Base-by-base conservation (phyloP, 352 stramenopile genomes). In the Peronospora destructor region DNA sequence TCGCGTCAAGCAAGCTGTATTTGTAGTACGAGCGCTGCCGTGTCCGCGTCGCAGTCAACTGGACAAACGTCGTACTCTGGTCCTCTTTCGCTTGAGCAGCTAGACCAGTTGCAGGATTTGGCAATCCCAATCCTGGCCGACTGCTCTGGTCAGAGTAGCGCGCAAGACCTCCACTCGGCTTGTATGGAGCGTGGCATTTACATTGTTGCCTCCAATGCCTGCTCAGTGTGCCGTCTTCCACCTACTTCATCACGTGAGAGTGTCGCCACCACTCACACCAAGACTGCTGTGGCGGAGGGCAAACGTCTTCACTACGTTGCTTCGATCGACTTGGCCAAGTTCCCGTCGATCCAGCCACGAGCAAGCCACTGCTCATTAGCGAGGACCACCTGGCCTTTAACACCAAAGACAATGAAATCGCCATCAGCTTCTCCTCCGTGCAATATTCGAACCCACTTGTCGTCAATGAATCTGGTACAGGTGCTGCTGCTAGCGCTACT, bases 131-230 rank as follows among this genome's bases (percentile, higher is more conserved):
- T 90, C 25, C 48, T 87, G 2, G 59, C 87, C 17, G 79, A 90
- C 59, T 90, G 79, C 61, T 87, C 78, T 9, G 78, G 71, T 2
- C 71, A 86, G 5, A 30, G 59, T 0, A 64, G 56, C 35, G 80
- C 73, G 0, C 59, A 77, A 41, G 61, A 77, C 16, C 54, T 90
- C 11, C 87, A 86, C 50, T 38, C 61, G 11, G 59, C 61, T 14
- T 87, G 76, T 51, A 77, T 87, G 38, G 73, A 79, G 19, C 77
- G 73, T 12, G 76, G 74, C 10, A 84, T 89, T 40, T 75, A 87
- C 51, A 69, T 90, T 8, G 76, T 87, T 3, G 66, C 76, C 0
- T 90, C 73, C 23, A 90, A 90, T 39, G 74, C 73, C 1, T 67
- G 67, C 3, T 84, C 76, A 7, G 67, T 85, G 10, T 77, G 59